phyloP scores from a whole-genome alignment of 2,329 filamentous ascomycete genomes.

The Penicillium freii region DNA sequence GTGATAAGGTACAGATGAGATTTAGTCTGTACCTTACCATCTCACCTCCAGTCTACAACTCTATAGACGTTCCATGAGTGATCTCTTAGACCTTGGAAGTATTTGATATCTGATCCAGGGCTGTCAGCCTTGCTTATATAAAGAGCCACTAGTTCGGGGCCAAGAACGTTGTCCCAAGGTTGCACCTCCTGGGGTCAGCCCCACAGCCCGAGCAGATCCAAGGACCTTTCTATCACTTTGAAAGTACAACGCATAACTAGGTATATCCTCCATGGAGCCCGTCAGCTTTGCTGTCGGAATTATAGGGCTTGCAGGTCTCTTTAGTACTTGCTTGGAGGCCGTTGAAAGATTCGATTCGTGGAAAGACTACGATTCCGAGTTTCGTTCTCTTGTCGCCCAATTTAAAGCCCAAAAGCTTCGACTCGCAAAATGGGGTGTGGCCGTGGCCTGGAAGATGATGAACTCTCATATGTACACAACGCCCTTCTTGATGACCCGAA shows the following conservation, averaged over 20 bases:
- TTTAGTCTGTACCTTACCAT: background rate
- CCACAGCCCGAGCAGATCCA: background rate
- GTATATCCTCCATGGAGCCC: conserved; percentile 33
- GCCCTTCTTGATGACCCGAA: conserved; percentile 6
- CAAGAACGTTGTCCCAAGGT: background rate
- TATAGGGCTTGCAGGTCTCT: conserved; percentile 7
- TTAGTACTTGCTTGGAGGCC: conserved; percentile 8
- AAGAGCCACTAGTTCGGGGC: background rate
- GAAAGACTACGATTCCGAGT: conserved; percentile 5
- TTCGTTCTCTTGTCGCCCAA: conserved; percentile 1
- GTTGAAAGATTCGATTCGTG: conserved; percentile 5
- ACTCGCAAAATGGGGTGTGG: conserved; percentile 7
- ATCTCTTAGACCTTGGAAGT: background rate
- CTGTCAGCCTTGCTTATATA: background rate
- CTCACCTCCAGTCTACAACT: background rate
- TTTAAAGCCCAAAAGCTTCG: conserved; percentile 10
- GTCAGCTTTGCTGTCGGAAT: conserved; percentile 9
- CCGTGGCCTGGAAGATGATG: background rate
- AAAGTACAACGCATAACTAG: background rate
- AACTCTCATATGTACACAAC: conserved; percentile 5
- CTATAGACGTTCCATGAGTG: background rate
- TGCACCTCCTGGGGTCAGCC: background rate
- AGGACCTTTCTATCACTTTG: too few species aligned
- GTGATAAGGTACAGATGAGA: background rate
- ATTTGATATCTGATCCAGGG: background rate